These are phyloP conservation scores for Saccharomycopsis sp. DNA, from an alignment of 805 yeast species.

Conservation along the genomic window DNA sequence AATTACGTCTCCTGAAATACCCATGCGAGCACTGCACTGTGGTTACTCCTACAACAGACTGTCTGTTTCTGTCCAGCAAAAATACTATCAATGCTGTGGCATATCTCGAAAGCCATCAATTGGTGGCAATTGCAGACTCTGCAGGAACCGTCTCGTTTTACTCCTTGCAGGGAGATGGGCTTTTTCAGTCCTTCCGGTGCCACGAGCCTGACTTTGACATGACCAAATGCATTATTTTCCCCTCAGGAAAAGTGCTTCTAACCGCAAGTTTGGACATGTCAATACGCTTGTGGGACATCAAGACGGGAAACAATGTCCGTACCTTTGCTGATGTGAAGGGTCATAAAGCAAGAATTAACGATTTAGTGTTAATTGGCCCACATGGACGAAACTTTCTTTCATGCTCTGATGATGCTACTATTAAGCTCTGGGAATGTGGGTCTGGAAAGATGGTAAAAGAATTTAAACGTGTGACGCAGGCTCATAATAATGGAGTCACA, in stretches of 20 bases:
- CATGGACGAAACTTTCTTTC: constrained; percentile 63
- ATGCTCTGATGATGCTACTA: constrained; percentile 47
- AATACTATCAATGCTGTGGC: neutral
- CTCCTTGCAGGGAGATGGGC: neutral
- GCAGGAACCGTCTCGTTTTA: constrained; percentile 3
- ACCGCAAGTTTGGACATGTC: constrained; percentile 54
- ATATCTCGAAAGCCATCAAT: neutral
- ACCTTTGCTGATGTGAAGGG: constrained; percentile 33
- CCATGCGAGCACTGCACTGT: neutral
- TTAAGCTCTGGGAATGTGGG: constrained; percentile 67
- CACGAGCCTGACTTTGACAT: constrained; percentile 30
- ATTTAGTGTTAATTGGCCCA: constrained; percentile 42
- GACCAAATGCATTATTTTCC: constrained; percentile 43
- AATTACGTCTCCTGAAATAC: neutral
- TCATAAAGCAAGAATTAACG: constrained; percentile 45
- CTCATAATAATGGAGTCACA: constrained; percentile 31
- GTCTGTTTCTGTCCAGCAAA: neutral
- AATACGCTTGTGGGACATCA: constrained; percentile 55
- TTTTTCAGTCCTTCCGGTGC: constrained; percentile 5
- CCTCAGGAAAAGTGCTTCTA: constrained; percentile 56
- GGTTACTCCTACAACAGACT: neutral
- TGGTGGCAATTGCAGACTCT: constrained; percentile 2
- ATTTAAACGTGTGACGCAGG: constrained; percentile 32
- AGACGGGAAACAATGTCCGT: constrained; percentile 43
- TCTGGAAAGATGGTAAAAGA: constrained; percentile 39